Conservation (phyloP, 352 stramenopile genomes). For the Pythium brachiatum region DNA sequence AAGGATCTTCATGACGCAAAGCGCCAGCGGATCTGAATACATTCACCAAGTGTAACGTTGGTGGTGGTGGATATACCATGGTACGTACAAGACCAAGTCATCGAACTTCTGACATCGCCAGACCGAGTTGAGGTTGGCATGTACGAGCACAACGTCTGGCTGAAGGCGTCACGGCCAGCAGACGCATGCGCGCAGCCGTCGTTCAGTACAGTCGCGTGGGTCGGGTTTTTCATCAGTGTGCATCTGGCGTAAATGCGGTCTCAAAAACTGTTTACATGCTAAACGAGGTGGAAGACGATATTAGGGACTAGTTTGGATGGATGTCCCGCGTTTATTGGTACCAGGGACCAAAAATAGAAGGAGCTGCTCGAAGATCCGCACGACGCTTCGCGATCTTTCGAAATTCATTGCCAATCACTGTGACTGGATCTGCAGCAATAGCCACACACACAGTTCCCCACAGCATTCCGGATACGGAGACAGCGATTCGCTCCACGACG, state of each 20-base stretch:
- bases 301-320: neutral
- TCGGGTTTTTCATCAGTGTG: too few relatives aligned
- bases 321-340: neutral
- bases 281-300: too few relatives aligned
- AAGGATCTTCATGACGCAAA: neutral
- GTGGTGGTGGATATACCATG: neutral
- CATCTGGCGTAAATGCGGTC: too few relatives aligned
- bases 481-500: too few relatives aligned
- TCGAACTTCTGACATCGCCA: neutral
- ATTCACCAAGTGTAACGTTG: too few relatives aligned
- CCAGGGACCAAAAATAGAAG: neutral
- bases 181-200: too few relatives aligned
- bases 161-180: neutral
- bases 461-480: too few relatives aligned
- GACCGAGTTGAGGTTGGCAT: neutral
- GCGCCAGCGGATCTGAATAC: neutral
- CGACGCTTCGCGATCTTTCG: neutral
- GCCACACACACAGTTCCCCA: too few relatives aligned
- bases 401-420: slow-evolving; percentile 1
- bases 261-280: neutral
- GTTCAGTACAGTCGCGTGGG: too few relatives aligned
- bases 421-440: neutral
- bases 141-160: neutral
- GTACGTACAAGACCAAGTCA: too few relatives aligned
- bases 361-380: neutral